Evolutionary conservation across 1,139 yeast species (phyloP).

Genomic region (Protomyces inundatus): DNA sequence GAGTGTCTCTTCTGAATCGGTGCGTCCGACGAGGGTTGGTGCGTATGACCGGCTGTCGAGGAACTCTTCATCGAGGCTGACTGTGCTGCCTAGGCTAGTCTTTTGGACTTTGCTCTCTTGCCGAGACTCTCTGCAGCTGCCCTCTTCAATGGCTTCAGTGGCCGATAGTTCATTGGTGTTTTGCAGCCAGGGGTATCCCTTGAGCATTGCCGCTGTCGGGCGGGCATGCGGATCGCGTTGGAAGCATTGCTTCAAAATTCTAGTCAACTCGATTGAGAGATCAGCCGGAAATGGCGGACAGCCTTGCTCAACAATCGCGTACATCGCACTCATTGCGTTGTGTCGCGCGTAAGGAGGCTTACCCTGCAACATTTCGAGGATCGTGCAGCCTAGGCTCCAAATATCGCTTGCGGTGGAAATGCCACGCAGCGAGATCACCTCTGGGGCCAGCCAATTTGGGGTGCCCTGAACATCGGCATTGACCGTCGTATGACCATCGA

Average conservation of each 20-base stretch:
- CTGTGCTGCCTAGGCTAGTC: too few relatives aligned
- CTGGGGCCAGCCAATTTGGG: constrained; percentile 89
- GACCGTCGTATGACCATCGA: constrained; percentile 28
- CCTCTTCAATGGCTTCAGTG: too few relatives aligned
- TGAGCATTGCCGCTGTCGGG: constrained; percentile 51
- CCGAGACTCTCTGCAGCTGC: too few relatives aligned
- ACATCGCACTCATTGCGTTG: constrained; percentile 80
- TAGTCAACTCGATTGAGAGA: constrained; percentile 46
- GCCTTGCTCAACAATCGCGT: constrained; percentile 83
- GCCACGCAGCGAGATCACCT: constrained; percentile 71
- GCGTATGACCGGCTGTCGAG: too few relatives aligned
- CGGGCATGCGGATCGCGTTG: constrained; percentile 66
- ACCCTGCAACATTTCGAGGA: constrained; percentile 77
- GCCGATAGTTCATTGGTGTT: not conserved
- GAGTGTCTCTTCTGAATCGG: too few relatives aligned
- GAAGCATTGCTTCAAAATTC: constrained; percentile 69
- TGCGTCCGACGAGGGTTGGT: too few relatives aligned
- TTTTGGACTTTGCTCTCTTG: too few relatives aligned
- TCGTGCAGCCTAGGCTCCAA: constrained; percentile 81
- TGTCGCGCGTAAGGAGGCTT: constrained; percentile 81
- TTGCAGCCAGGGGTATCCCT: constrained; percentile 56
- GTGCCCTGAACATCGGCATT: constrained; percentile 50
- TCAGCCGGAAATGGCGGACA: constrained; percentile 70
- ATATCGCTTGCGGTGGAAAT: constrained; percentile 69
- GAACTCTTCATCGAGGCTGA: too few relatives aligned